Percentiles rank a stretch among this genome's conserved stretches.
These are phyloP conservation scores for Trichoderma cornu-damae DNA, from an alignment of 2,329 filamentous ascomycete species.

Conservation along the genomic window DNA sequence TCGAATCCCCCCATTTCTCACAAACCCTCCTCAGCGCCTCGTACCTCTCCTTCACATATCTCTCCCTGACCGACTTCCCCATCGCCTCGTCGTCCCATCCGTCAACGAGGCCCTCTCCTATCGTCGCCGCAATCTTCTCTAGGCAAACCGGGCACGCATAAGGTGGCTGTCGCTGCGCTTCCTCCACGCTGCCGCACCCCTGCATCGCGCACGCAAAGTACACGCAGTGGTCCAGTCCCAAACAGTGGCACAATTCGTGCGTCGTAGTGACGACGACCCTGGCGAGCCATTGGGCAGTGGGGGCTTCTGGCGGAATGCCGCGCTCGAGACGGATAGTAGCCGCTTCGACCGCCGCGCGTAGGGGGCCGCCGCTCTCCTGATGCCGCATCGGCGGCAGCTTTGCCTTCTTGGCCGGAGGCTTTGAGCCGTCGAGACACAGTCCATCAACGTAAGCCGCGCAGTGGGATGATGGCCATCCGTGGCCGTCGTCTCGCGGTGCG, in stretches of 20 bases:
- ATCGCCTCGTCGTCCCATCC: background rate
- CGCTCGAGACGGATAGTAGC: constrained; percentile 29
- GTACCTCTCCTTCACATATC: constrained; percentile 15
- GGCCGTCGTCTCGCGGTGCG: constrained; percentile 39
- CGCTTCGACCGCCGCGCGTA: constrained; percentile 29
- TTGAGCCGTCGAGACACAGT: constrained; percentile 27
- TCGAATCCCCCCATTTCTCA: background rate
- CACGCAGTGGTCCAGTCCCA: constrained; percentile 60
- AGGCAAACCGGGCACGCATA: constrained; percentile 58
- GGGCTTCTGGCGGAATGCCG: constrained; percentile 23
- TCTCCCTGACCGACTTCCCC: background rate
- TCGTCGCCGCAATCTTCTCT: constrained; percentile 42
- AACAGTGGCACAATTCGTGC: constrained; percentile 64
- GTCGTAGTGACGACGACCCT: constrained; percentile 52
- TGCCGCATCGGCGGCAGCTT: background rate
- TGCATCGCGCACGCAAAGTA: constrained; percentile 64
- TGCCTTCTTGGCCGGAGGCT: background rate
- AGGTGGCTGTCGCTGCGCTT: constrained; percentile 58
- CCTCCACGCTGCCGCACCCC: constrained; percentile 49
- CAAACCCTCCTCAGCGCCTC: constrained; percentile 10
- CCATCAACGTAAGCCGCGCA: constrained; percentile 47
- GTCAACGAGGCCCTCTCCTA: constrained; percentile 2
- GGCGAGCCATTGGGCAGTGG: constrained; percentile 51
- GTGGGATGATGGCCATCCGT: constrained; percentile 62
- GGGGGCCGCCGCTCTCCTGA: background rate